Conservation (phyloP, 2,329 filamentous ascomycete species). For the Botrytis cinerea region DNA sequence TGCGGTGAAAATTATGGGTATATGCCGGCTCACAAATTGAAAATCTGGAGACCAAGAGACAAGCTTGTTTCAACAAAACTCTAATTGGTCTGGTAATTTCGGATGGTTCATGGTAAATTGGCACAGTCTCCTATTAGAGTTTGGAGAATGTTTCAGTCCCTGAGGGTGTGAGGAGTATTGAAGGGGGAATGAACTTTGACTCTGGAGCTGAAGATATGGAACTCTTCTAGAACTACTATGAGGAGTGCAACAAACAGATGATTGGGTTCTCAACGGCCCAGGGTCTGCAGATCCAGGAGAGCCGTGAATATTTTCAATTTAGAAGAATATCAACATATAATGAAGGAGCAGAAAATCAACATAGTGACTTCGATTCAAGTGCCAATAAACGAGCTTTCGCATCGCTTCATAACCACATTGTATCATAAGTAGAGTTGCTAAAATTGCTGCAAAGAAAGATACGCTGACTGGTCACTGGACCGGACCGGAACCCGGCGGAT, state of each 20-base stretch:
- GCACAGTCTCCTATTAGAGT: neutral
- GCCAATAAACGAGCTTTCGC: neutral
- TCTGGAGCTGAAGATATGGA: neutral
- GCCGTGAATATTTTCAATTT: neutral
- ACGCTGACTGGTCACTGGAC: neutral
- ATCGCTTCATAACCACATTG: neutral
- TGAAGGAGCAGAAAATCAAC: neutral
- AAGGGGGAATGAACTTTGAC: neutral
- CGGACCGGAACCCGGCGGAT: neutral
- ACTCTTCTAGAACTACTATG: slow-evolving; percentile 15
- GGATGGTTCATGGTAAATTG: neutral
- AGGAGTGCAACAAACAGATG: slow-evolving; percentile 13
- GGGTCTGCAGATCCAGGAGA: neutral
- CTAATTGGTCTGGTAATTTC: slow-evolving; percentile 1
- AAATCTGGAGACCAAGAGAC: neutral
- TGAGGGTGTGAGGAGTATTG: neutral
- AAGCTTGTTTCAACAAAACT: slow-evolving; percentile 4
- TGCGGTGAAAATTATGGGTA: neutral
- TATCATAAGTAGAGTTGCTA: neutral
- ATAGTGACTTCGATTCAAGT: neutral
- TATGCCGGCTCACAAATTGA: neutral
- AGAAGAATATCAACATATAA: neutral
- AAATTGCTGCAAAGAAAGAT: neutral
- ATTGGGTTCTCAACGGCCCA: neutral
- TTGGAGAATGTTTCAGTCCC: neutral